phyloP scores from a whole-genome alignment of 2,329 filamentous ascomycete genomes.

The Talaromyces sp. region DNA sequence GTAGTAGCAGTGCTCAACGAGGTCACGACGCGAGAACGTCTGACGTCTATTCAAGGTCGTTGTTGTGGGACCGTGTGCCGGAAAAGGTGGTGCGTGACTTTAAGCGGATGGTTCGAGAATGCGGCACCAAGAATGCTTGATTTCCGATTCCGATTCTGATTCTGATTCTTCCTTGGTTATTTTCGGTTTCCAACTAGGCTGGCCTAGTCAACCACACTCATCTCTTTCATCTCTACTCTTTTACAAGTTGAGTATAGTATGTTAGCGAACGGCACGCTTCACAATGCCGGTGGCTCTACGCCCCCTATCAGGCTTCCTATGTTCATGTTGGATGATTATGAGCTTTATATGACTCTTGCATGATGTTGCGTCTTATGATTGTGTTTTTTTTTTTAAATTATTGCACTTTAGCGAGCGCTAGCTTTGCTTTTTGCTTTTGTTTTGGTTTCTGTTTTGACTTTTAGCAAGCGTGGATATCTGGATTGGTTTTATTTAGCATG shows the following conservation, averaged over 20 bases:
- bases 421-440: not conserved
- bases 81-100: conserved; percentile 88
- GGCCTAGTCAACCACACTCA: conserved; percentile 9
- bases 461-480: not conserved
- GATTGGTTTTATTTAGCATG: not conserved
- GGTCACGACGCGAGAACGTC: conserved; percentile 52
- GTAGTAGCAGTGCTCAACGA: conserved; percentile 50
- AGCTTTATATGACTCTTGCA: conserved; percentile 7
- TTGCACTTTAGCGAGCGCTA: conserved; percentile 10
- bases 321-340: conserved; percentile 13
- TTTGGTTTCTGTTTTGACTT: not conserved
- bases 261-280: conserved; percentile 11
- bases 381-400: not conserved
- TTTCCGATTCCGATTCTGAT: not conserved
- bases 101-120: conserved; percentile 81
- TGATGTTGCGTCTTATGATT: conserved; percentile 3
- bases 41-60: conserved; percentile 85
- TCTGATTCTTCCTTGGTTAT: not conserved
- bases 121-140: conserved; percentile 33
- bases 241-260: not conserved
- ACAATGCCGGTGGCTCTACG: conserved; percentile 14
- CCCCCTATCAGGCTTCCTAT: conserved; percentile 10
- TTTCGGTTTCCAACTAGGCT: conserved; percentile 8
- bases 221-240: not conserved
- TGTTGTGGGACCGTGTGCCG: conserved; percentile 92